Base-by-base conservation (phyloP, 495 filamentous ascomycete genomes). In the Hypomontagnella monticulosa region DNA sequence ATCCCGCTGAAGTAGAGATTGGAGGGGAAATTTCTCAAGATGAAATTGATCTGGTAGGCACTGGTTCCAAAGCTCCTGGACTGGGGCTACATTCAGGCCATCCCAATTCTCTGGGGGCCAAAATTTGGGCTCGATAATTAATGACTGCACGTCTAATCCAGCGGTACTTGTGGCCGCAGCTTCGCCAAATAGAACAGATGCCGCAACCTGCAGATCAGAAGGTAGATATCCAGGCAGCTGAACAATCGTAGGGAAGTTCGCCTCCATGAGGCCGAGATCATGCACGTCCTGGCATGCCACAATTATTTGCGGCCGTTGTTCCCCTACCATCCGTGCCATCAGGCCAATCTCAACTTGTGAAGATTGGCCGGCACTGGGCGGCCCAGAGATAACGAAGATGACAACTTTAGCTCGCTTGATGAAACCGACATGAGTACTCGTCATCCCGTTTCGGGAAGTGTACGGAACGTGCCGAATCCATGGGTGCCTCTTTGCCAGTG, bases 381-480 rank as follows among this genome's bases (percentile, higher is more conserved):
- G 75, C 4, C 77, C 78, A 1, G 79, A 79, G 57, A 83, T 75
- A 11, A 86, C 80, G 61, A 88, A 85, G 23, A 89, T 75, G 38
- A 88, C 78, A 14, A 75, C 73, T 44, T 80, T 75, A 3, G 84
- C 84, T 65, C 82, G 74, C 64, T 81, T 83, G 56, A 89, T 84
- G 69, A 87, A 85, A 19, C 79, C 82, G n/a, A 80, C 77, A 69
- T 89, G 86, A 6, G 80, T 85, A 41, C 75, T 78, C 4, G 84
- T 89, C 56, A 89, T 84, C 11, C 85, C 85, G 44, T 82, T 81
- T 23, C 75, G 79, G 15, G 80, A 78, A 4, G 81, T 81, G 55
- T 88, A 88, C 18, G 86, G 86, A 54, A 87, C 84, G 65, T 88
- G 86, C 37, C 83, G 81, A 62, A 88, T 76, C 75, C 79, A 82